Evolutionary conservation across 345 rosid genomes (phyloP), one percentile per base, ranked within the genome.

Genomic region (Populus simonii): DNA sequence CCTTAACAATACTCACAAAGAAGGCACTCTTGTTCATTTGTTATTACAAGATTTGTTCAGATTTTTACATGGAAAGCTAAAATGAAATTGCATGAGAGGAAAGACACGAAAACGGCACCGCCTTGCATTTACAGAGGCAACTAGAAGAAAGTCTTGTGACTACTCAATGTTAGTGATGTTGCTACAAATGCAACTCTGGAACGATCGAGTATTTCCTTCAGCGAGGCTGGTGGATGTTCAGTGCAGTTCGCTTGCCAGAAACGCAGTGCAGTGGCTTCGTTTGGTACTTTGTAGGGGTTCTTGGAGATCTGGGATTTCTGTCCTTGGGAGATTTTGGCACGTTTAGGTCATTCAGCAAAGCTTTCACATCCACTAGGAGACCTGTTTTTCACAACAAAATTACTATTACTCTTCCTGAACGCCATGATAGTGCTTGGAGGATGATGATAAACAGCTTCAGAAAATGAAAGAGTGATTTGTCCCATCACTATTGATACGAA

Each of bases 221-320:
- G 39, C 87, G 83, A 16, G 87, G 83, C 81, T 81, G 87, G 53
- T 84, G 69, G 69, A 84, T 84, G 45, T 78, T 79, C 8, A 53
- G 49, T 0, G 74, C 49, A 22, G 79, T 18, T 53, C 68, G 43
- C 39, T 70, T 73, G 1, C 59, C 73, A 36, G 39, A 51, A n/a
- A 17, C 78, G 8, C 18, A 20, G 51, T 74, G 75, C 13, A 65
- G 70, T n/a, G 75, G 73, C 84, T 81, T 84, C 78, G 41, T 72
- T 6, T 55, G 74, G 47, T 53, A 73, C 78, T 70, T 81, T 0
- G 73, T 22, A 29, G 67, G 35, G 47, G 57, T 69, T 16, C 33
- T 53, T 5, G 76, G 41, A 17, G 84, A 71, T 61, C 76, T 75
- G 8, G 75, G 59, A 23, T 61, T 71, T 49, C 70, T 68, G 43